Evolutionary conservation across 768 basidiomycete species (phyloP), one percentile per base, ranked within the genome.

Genomic region (Candolleomyces efflorescens): DNA sequence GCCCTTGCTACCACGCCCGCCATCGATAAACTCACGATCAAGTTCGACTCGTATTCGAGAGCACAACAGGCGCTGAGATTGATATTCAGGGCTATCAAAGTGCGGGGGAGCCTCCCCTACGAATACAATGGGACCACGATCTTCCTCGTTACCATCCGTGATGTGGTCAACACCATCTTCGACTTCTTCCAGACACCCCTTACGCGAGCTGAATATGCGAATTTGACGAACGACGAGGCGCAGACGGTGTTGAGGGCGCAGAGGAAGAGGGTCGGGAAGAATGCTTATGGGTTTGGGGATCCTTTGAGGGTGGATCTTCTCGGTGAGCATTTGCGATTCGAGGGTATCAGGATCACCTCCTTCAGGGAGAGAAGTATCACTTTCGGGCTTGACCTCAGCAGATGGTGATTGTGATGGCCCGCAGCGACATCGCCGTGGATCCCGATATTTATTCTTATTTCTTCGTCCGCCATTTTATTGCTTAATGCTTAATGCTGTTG

Each of bases 111-210:
- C 41, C n/a, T 13, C 15, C 48, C 56, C n/a, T 32, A 38, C 38
- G 48, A 50, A 22, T 32, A 50, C 23, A 13, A 51, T 9, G 56
- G 48, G 36, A 7, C 45, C 22, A 53, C 46, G 22, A 27, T 58
- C 39, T 20, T 26, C 26, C 24, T 58, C 32, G 43, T 53, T 17
- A 58, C 50, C 17, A 17, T 58, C 26, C 37, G 56, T 3, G 56
- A 58, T 53, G 50, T 58, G 3, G 22, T 58, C 23, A 58, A 58
- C 51, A 50, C 50, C n/a, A 38, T 58, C 18, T 58, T 44, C 43
- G 56, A 58, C 2, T 58, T 48, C 43, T 53, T 58, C 27, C 56
- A 58, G n/a, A 41, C 22, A 3, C 56, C 56, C 10, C 37, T 58
- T 10, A 58, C 50, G 7, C 20, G 23, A 20, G 50, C 27, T 17